These are phyloP conservation scores for Xylariaceae sp. DNA, from an alignment of 2,329 filamentous ascomycete genomes.

Conservation along the genomic window DNA sequence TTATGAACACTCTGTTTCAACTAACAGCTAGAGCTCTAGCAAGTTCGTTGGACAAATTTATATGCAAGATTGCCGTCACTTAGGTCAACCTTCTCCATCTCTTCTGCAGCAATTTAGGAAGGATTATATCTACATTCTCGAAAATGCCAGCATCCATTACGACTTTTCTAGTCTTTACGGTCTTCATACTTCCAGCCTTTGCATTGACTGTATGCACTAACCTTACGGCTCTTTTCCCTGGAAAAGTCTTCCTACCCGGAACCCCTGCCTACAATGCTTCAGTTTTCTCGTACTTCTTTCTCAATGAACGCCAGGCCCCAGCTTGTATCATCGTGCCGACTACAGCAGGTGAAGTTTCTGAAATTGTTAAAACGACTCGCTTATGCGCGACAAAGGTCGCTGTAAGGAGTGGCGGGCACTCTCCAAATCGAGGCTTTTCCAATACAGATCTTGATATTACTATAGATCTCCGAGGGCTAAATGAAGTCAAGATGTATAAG, in stretches of 20 bases:
- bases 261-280: too few species aligned
- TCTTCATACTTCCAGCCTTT: not conserved
- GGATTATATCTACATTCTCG: too few species aligned
- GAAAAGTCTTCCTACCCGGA: not conserved
- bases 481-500: not conserved
- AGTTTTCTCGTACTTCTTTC: slow-evolving; percentile 1
- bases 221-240: not conserved
- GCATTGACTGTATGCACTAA: not conserved
- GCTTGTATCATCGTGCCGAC: not conserved
- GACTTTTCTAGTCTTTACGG: not conserved
- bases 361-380: not conserved
- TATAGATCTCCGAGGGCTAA: not conserved
- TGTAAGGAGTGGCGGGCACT: not conserved
- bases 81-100: too few species aligned
- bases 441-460: not conserved
- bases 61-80: too few species aligned
- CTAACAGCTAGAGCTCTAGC: too few species aligned
- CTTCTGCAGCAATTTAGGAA: too few species aligned
- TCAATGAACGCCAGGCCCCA: not conserved
- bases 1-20: too few species aligned
- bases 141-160: not conserved
- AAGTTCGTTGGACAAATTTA: too few species aligned
- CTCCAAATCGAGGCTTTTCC: slow-evolving; percentile 1
- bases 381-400: not conserved
- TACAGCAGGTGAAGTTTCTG: not conserved